Conservation (phyloP, 371 early-diverging fungal species). For the Syncephalis fuscata region DNA sequence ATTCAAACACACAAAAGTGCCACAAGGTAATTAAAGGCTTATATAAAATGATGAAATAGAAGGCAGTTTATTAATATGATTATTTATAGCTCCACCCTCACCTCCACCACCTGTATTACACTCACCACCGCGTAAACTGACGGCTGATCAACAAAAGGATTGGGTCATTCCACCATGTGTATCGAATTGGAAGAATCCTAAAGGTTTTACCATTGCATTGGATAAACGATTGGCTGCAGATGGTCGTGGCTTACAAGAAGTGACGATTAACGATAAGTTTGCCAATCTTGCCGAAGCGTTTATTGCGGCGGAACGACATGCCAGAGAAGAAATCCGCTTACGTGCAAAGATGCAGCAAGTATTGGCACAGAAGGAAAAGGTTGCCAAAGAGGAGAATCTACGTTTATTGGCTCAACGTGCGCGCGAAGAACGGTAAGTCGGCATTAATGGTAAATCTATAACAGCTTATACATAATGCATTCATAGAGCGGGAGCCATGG, state of each 20-base stretch:
- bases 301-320: constrained; percentile 83
- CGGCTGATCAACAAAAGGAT: constrained; percentile 84
- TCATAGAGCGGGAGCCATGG: no score
- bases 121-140: constrained; percentile 89
- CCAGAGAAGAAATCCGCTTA: constrained; percentile 83
- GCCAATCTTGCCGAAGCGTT: constrained; percentile 90
- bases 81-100: constrained; percentile 42
- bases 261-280: constrained; percentile 85
- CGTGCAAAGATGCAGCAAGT: constrained; percentile 78
- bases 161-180: constrained; percentile 97
- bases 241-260: constrained; percentile 87
- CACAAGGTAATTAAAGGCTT: constrained; percentile 25
- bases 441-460: constrained; percentile 1
- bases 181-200: constrained; percentile 97
- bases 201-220: constrained; percentile 94
- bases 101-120: constrained; percentile 95
- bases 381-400: constrained; percentile 79
- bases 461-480: constrained; percentile 1
- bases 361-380: constrained; percentile 88
- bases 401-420: constrained; percentile 82
- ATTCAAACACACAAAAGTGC: constrained; percentile 82
- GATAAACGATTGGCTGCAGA: constrained; percentile 96
- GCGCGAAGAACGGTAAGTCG: constrained; percentile 57
- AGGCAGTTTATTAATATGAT: not conserved
- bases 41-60: not conserved